These are phyloP conservation scores for Amaranthus palmeri DNA, from an alignment of 148 eudicot species.

Conservation along the genomic window DNA sequence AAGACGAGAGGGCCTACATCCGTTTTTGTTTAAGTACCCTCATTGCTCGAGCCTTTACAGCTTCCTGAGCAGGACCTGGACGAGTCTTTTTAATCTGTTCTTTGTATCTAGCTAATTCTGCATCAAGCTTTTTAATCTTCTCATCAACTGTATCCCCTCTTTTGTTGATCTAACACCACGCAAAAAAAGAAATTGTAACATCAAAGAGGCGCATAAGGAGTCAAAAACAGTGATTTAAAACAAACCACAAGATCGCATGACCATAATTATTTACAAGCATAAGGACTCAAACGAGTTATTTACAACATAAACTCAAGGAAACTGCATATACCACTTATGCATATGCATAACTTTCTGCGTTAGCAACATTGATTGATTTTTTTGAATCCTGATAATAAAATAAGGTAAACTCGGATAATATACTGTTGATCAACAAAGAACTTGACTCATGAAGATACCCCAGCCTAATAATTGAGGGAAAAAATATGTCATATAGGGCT, in stretches of 20 bases:
- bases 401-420: too few relatives aligned
- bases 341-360: too few relatives aligned
- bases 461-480: too few relatives aligned
- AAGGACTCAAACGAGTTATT: not conserved
- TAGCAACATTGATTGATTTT: too few relatives aligned
- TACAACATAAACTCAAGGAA: not conserved
- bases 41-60: slow-evolving; percentile 93
- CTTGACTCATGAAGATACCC: too few relatives aligned
- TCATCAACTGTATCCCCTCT: slow-evolving; percentile 92
- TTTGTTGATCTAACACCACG: slow-evolving; percentile 57
- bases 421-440: too few relatives aligned
- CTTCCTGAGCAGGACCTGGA: slow-evolving; percentile 97
- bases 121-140: slow-evolving; percentile 87
- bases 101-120: slow-evolving; percentile 75
- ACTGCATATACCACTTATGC: too few relatives aligned
- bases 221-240: not conserved
- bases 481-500: too few relatives aligned
- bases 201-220: slow-evolving; percentile 1
- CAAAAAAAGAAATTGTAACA: not conserved
- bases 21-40: slow-evolving; percentile 91
- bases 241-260: not conserved
- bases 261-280: not conserved
- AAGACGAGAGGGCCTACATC: slow-evolving; percentile 47
- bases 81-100: slow-evolving; percentile 95
- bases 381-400: too few relatives aligned